Conservation (phyloP, 78 protist species). For the Dictyostelium purpureum region DNA sequence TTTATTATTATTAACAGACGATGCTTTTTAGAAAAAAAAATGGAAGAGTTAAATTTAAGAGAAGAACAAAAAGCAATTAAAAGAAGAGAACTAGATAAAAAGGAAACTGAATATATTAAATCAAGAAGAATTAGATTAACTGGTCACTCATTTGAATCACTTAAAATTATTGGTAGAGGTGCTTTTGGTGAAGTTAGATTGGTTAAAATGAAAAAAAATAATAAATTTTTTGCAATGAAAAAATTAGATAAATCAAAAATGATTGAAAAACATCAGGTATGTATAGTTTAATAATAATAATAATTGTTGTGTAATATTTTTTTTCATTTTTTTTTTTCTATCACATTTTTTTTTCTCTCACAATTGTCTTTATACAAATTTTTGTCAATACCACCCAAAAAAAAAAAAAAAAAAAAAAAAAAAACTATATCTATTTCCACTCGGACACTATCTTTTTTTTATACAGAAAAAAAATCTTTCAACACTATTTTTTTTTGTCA, state of each 20-base stretch:
- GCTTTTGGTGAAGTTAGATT: constrained; percentile 89
- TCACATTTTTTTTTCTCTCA: neutral
- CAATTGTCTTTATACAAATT: neutral
- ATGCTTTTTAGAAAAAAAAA: constrained; percentile 50
- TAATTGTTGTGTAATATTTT: neutral
- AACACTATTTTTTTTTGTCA: too few relatives aligned
- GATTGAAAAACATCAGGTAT: constrained; percentile 85
- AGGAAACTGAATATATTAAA: constrained; percentile 79
- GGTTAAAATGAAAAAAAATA: constrained; percentile 77
- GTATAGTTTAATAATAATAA: neutral
- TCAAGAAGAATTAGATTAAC: constrained; percentile 78
- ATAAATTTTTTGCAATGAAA: constrained; percentile 87
- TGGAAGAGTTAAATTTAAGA: constrained; percentile 67
- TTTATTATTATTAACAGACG: constrained; percentile 19
- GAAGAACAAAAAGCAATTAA: constrained; percentile 68
- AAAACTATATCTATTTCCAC: too few relatives aligned
- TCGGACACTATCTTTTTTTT: too few relatives aligned
- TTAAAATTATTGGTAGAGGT: constrained; percentile 85
- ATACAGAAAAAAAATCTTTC: too few relatives aligned
- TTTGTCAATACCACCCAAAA: neutral
- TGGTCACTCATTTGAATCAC: constrained; percentile 76
- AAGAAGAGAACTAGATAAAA: constrained; percentile 77
- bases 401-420: constrained; percentile 3
- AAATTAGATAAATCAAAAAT: constrained; percentile 80
- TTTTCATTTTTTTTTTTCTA: neutral